Base-by-base conservation (phyloP, 495 filamentous ascomycete genomes). In the Aspergillus mulundensis region DNA sequence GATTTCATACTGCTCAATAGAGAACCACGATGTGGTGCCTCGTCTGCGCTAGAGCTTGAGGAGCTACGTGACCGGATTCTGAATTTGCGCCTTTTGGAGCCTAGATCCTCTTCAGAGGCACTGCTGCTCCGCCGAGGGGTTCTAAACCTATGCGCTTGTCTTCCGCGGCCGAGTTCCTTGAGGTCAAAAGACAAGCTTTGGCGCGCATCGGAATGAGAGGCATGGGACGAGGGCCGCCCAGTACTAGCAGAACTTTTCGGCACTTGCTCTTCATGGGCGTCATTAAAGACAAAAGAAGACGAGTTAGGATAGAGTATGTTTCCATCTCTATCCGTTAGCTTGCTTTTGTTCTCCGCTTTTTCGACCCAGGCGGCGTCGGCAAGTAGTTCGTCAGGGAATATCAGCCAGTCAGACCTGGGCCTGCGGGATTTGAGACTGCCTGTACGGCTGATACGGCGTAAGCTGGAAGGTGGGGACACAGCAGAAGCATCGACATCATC, bases 281-380 rank as follows among this genome's bases (percentile, higher is more conserved):
- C 47, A 20, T 58, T 48, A 10, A 61, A 57, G 36, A 64, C 50
- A 20, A 77, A 55, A 8, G 61, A 56, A 10, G 53, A 42, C 12
- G 65, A 39, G 52, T 76, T 66, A 1, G 84, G 77, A 64, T 90
- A 92, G 6, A 95, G 78, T 41, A 81, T 83, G 11, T 81, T 76
- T 50, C 89, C 90, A 61, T 86, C 74, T 20, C 79, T 81, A 67
- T 92, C 86, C 57, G 93, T 86, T 21, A 95, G 82, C 11, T 87
- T 75, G 45, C 73, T 79, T 63, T 90, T 91, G 64, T 96, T 88
- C 48, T 82, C 72, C 20, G 77, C 82, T 55, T 90, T 85, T 66
- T 95, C 87, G 41, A 91, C 73, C 92, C 92, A 97, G 56, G 87
- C 86, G 11, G 84, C 77, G 70, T 97, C 92, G 1, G 90, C 89